phyloP scores from a whole-genome alignment of 257 asterid species.

The Paraleonurus japonicus region DNA sequence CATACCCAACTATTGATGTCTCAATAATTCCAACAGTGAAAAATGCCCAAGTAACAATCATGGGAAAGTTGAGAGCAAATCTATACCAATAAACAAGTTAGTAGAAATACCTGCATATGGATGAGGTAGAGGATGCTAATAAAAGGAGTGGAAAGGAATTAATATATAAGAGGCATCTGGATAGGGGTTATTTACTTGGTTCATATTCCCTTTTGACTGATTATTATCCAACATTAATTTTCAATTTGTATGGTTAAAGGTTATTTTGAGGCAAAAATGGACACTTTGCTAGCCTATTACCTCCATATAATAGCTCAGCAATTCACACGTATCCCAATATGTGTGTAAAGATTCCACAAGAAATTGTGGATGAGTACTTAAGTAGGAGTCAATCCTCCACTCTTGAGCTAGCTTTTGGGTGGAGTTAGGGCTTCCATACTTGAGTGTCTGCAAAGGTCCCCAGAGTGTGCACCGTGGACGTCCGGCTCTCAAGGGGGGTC shows the following conservation, averaged over 20 bases:
- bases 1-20: neutral
- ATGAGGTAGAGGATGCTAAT: neutral
- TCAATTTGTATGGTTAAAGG: neutral
- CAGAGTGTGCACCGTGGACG: too few relatives aligned
- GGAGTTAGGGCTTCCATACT: too few relatives aligned
- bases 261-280: neutral
- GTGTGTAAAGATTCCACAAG: too few relatives aligned
- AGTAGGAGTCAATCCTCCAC: too few relatives aligned
- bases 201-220: constrained; percentile 5
- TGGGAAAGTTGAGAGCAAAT: neutral
- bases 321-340: constrained; percentile 2
- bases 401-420: too few relatives aligned
- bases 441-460: too few relatives aligned
- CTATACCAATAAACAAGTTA: neutral
- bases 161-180: neutral
- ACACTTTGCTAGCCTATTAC: constrained; percentile 2
- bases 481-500: too few relatives aligned
- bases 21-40: constrained; percentile 7
- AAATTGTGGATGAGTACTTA: too few relatives aligned
- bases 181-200: neutral
- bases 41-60: neutral
- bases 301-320: constrained; percentile 3
- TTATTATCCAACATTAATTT: neutral
- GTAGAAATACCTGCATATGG: neutral
- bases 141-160: constrained; percentile 9